Evolutionary conservation across 2,329 filamentous ascomycete genomes (phyloP), one percentile per base, ranked within the genome.

Genomic region (Microdochium bolleyi): DNA sequence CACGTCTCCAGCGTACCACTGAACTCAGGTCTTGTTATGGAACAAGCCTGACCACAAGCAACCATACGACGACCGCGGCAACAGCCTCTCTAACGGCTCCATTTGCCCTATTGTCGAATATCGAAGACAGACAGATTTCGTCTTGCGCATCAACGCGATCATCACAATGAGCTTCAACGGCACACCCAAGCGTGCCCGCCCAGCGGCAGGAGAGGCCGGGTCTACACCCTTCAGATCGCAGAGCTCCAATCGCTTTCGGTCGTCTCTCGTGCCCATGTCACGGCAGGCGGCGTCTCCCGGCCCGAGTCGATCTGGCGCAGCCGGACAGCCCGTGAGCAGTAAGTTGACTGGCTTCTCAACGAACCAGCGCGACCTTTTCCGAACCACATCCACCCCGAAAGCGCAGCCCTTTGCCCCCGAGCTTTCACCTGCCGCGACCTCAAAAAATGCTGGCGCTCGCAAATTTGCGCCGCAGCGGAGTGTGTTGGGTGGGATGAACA

Each of bases 401-500:
- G 52, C 55, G 11, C 63, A 61, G 48, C 60, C 56, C 27, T 67
- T 67, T 53, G 59, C 62, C 49, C 64, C 65, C 37, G 58, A 53
- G 51, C 57, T 67, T 34, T 60, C 64, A 14, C 55, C 58, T n/a
- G 60, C 60, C 49, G 21, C 19, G 22, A 16, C 16, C 58, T 55
- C 14, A 59, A 58, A 16, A 62, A 58, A 48, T 22, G 54, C 62
- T 3, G 56, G 54, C 37, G 54, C 57, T 49, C 64, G 64, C 57
- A 67, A 64, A 54, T 61, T 63, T 30, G 58, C 61, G 24, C 54
- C 61, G 25, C 60, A 60, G 21, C 65, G 80, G 61, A 70, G 71
- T 50, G 73, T 71, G 4, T 71, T 74, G 22, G 73, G 73, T 37
- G 77, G 75, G 53, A 70, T 82, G 70, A 68, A 74, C 24, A 75